Conservation (phyloP, 2,329 filamentous ascomycete genomes). For the Alternaria triticina region DNA sequence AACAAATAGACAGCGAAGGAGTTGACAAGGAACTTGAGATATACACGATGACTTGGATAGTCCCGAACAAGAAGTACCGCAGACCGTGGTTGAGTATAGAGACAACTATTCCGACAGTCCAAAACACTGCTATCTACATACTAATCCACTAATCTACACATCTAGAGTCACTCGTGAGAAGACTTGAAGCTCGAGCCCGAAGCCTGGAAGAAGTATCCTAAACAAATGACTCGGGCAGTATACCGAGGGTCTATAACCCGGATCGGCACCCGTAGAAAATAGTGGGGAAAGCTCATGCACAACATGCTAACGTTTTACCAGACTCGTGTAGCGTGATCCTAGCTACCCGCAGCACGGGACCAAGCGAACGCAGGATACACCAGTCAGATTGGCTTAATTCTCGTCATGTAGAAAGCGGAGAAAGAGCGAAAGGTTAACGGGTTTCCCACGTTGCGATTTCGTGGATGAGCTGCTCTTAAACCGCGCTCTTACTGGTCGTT, state of each 20-base stretch:
- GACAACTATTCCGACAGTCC: neutral
- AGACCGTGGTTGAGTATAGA: neutral
- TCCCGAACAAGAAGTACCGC: neutral
- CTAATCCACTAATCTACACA: neutral
- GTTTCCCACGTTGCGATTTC: neutral
- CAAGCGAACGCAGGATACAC: neutral
- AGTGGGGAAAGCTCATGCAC: slow-evolving; percentile 6
- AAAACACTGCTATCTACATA: neutral
- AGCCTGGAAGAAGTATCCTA: accelerated
- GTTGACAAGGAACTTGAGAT: neutral
- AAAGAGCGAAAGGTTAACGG: neutral
- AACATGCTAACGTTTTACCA: neutral
- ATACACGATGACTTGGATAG: neutral
- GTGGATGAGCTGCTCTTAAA: neutral
- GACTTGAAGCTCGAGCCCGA: neutral
- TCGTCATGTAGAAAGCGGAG: neutral
- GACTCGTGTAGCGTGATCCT: slow-evolving; percentile 6
- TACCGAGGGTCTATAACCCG: neutral
- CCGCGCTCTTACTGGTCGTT: neutral
- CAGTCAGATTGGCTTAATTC: neutral
- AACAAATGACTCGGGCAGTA: neutral
- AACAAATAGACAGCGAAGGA: neutral
- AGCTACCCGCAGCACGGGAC: neutral
- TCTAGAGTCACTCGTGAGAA: neutral
- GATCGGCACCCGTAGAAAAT: neutral